These are phyloP conservation scores for Cystobasidium onofrii DNA, from an alignment of 768 basidiomycete species.

Conservation along the genomic window DNA sequence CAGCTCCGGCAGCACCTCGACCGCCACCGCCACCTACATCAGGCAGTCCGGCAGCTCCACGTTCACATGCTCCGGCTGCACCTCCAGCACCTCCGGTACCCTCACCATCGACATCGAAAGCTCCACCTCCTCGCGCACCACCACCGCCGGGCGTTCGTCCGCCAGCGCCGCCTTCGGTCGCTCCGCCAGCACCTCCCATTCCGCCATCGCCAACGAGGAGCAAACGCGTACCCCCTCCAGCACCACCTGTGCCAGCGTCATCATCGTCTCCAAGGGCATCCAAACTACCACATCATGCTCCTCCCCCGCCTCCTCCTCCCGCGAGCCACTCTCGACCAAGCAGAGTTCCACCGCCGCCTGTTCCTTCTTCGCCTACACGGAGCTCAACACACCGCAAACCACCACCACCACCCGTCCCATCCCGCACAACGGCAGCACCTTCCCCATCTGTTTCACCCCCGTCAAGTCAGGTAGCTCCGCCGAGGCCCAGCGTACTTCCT, in stretches of 20 bases:
- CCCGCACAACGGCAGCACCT: background rate
- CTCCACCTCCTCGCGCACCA: background rate
- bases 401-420: constrained; percentile 22
- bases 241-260: background rate
- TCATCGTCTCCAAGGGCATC: background rate
- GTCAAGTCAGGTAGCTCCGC: constrained; percentile 16
- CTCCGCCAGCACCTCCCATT: background rate
- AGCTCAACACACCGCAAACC: constrained; percentile 1
- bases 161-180: background rate
- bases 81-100: background rate
- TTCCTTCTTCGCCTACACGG: background rate
- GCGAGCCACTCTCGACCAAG: background rate
- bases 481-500: background rate
- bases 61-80: background rate
- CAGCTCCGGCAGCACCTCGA: background rate
- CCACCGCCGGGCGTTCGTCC: background rate
- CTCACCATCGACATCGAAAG: background rate
- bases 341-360: constrained; percentile 17
- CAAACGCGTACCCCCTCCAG: background rate
- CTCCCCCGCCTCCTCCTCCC: constrained; percentile 5
- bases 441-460: background rate
- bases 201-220: background rate
- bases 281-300: background rate
- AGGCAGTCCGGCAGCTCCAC: background rate
- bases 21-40: constrained; percentile 16